Conservation (phyloP, 169 alveolate species). For the Plasmodium reichenowi region DNA sequence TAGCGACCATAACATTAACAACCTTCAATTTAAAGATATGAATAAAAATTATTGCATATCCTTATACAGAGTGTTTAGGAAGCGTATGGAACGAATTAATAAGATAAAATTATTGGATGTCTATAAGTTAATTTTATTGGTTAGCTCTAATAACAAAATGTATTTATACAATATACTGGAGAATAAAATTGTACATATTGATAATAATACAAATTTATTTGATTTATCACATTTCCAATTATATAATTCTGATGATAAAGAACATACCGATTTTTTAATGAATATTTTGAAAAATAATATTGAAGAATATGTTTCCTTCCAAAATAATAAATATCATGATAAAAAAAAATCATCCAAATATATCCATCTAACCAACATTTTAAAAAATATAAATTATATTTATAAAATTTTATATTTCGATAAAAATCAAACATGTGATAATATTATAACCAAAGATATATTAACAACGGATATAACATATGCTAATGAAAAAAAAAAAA, state of each 20-base stretch:
- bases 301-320: not conserved
- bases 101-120: not conserved
- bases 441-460: not conserved
- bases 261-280: not conserved
- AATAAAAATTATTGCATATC: constrained; percentile 9
- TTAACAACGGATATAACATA: not conserved
- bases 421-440: not conserved
- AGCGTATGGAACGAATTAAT: not conserved
- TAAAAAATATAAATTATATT: not conserved
- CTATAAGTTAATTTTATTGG: not conserved
- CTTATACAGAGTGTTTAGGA: not conserved
- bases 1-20: constrained; percentile 1
- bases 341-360: not conserved
- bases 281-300: not conserved
- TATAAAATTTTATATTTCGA: not conserved
- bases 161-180: constrained; percentile 1
- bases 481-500: not conserved
- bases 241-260: not conserved
- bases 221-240: not conserved
- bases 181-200: not conserved
- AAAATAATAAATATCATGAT: not conserved
- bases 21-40: constrained; percentile 8
- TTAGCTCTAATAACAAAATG: constrained; percentile 7
- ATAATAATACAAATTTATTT: not conserved
- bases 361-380: not conserved